phyloP scores from a whole-genome alignment of 148 eudicot genomes.

The Cornus suecica region DNA sequence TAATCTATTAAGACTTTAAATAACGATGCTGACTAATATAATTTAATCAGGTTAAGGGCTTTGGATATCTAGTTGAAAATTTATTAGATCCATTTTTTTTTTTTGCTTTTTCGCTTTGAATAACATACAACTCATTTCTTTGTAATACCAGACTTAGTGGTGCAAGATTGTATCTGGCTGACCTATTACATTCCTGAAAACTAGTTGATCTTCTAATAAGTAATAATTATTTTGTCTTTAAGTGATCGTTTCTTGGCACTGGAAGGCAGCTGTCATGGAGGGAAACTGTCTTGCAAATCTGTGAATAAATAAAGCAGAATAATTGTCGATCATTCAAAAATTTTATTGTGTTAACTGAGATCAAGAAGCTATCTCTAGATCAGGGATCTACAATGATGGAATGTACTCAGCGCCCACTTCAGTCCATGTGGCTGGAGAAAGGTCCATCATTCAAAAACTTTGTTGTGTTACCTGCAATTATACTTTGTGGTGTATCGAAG shows the following conservation, averaged over 20 bases:
- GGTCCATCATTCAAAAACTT: neutral
- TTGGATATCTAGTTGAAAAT: neutral
- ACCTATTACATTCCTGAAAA: neutral
- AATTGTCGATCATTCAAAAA: neutral
- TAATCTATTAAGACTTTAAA: neutral
- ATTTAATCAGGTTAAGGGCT: neutral
- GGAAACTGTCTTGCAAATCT: neutral
- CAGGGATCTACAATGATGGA: neutral
- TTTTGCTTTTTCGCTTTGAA: neutral
- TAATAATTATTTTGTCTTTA: neutral
- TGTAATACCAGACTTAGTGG: neutral
- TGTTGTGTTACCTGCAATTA: no score
- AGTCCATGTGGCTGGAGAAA: neutral
- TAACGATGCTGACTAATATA: neutral
- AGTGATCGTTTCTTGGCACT: neutral
- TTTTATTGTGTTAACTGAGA: neutral
- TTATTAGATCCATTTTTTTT: neutral
- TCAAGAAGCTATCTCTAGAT: neutral
- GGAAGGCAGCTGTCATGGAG: constrained; percentile 12
- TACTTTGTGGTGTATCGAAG: neutral
- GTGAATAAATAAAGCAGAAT: neutral
- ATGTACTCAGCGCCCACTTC: neutral
- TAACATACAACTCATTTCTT: neutral
- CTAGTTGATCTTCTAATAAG: neutral
- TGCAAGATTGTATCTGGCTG: neutral